Base-by-base conservation (phyloP, 2,329 filamentous ascomycete species). In the Aschersonia sp. region DNA sequence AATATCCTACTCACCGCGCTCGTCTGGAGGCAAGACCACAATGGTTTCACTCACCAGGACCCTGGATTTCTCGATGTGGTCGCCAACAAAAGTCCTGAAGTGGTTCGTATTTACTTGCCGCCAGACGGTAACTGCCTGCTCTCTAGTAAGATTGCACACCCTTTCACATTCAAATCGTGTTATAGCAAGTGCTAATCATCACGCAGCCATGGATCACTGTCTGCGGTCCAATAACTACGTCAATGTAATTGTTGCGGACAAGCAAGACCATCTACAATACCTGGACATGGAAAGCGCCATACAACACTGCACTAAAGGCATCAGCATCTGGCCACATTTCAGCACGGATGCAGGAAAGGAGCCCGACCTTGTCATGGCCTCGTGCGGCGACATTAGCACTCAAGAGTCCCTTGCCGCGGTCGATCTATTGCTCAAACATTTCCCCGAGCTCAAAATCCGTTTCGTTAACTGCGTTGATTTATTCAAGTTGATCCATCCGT, bases 1-100 rank as follows among this genome's bases (percentile, higher is more conserved):
- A 89, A 89, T 66, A 88, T 89, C 54, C 74, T 89, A 10, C 72
- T 89, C 47, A 89, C 85, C 1, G 79, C 82, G 2, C 85, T 85
- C 5, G 84, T 89, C 50, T 89, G 84, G 85, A 71, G 85, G 56
- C 85, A 89, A 67, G 85, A 89, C 54, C 85, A 89, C 70, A 89
- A 89, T 57, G 85, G 85, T 38, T 89, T 89, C 66, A 88, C 83
- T 0, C 84, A 89, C 60, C 84, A 89, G 61, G 84, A 88, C 53
- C 85, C 84, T 0, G 84, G 84, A 40, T 89, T 89, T 73, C 74
- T 89, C 9, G 84, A 88, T 53, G 81, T 89, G 0, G 76, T 89
- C 2, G 80, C 79, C 54, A 89, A 89, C 69, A 89, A 89, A 69
- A 83, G 77, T 53, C 84, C 85, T 5, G 82, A 88, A 55, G 82